These are phyloP conservation scores for Fusarium multiceps DNA, from an alignment of 2,329 filamentous ascomycete species.

Conservation along the genomic window DNA sequence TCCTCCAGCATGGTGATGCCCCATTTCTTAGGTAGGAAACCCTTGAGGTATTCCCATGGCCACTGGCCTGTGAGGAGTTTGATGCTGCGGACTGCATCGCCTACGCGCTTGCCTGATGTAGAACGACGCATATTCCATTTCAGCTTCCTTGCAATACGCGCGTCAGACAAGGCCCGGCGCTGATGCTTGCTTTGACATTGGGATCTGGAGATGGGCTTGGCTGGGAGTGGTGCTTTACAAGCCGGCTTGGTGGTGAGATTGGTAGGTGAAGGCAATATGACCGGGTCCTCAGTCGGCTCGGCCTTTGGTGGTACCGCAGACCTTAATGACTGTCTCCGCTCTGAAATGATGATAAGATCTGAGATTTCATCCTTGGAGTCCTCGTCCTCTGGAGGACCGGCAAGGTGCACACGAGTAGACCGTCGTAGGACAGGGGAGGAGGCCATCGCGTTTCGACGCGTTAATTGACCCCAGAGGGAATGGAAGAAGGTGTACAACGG, in stretches of 20 bases:
- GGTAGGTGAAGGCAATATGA: background rate
- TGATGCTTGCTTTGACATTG: background rate
- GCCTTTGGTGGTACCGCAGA: background rate
- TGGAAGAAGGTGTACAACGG: background rate
- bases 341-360: background rate
- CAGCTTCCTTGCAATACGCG: background rate
- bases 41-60: slow-evolving; percentile 9
- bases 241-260: background rate
- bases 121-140: background rate
- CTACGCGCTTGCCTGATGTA: background rate
- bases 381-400: background rate
- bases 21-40: background rate
- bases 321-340: background rate
- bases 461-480: background rate
- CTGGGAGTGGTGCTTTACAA: too few relatives aligned
- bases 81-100: background rate
- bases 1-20: background rate
- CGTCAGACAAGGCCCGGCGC: background rate
- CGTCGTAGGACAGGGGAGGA: background rate
- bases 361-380: background rate
- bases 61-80: background rate
- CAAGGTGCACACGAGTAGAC: background rate
- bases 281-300: background rate
- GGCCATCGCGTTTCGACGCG: background rate
- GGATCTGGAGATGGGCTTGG: background rate